Percentiles rank a stretch among this genome's conserved stretches.
These are phyloP conservation scores for Umbellularia californica DNA, from an alignment of 164 flowering plant genomes.

Conservation along the genomic window DNA sequence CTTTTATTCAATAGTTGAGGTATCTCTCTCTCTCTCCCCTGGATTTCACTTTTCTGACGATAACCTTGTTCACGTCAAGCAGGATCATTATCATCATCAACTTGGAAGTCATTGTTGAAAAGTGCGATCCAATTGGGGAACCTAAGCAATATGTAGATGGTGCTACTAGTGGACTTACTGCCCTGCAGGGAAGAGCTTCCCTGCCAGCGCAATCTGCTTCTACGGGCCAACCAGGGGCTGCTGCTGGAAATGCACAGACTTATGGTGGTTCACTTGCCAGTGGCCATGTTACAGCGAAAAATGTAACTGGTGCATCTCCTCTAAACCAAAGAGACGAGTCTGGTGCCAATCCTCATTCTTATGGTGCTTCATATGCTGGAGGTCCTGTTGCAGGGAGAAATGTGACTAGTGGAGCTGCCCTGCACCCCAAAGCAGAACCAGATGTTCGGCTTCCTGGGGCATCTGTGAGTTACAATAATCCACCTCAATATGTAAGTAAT, in stretches of 20 bases:
- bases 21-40: neutral
- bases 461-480: neutral
- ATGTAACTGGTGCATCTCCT: conserved; percentile 22
- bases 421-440: conserved; percentile 32
- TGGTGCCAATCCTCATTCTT: conserved; percentile 23
- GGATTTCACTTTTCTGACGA: neutral
- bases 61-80: conserved; percentile 7
- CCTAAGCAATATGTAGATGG: conserved; percentile 38
- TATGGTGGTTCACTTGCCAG: conserved; percentile 8
- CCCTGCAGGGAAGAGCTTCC: conserved; percentile 31
- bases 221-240: conserved; percentile 34
- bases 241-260: conserved; percentile 28
- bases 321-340: conserved; percentile 24
- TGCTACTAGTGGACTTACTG: conserved; percentile 15
- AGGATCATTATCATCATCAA: conserved; percentile 83
- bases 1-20: too few species aligned
- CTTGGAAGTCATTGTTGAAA: conserved; percentile 53
- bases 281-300: neutral
- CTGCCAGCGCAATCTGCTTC: conserved; percentile 29
- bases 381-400: conserved; percentile 32
- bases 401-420: conserved; percentile 23
- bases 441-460: neutral
- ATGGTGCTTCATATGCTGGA: conserved; percentile 28
- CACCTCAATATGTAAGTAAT: too few species aligned
- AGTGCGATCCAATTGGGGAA: conserved; percentile 65